Evolutionary conservation across 2,329 filamentous ascomycete genomes (phyloP), one percentile per base, ranked within the genome.

Genomic region (Talaromyces sp.): DNA sequence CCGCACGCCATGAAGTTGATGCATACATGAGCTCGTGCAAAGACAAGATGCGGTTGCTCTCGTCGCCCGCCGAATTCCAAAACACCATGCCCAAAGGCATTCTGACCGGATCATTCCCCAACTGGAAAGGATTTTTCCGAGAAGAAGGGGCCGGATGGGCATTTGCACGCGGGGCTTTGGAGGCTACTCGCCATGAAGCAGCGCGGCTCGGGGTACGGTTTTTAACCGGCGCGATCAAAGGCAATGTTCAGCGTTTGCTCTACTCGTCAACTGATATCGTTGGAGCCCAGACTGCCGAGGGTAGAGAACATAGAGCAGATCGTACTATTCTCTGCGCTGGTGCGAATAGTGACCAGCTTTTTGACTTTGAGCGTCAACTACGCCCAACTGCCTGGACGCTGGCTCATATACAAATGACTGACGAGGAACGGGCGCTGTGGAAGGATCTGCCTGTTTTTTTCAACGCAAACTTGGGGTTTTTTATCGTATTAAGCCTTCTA

Each of bases 331-430:
- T 80, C 27, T 76, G 75, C 59, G 78, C 77, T 9, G 79, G 79
- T 19, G 79, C 78, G 8, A 75, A 70, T 60, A 75, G 74, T 33
- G 73, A 73, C 17, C 69, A 69, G 17, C 67, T 81, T 2, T 62
- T 82, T n/a, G 76, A 81, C 65, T 76, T 81, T 67, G 67, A 79
- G 66, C 65, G 75, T 56, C 80, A 81, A 60, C 69, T 81, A 19
- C 71, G 75, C 15, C 73, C 77, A 5, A 79, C 75, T 5, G 57
- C 82, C 1, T 84, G 81, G 81, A 84, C 82, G n/a, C 68, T 85
- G 1, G 80, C 76, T 8, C 82, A 84, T 64, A 80, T 85, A 27
- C 72, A 75, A 19, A 78, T 85, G 73, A 78, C 77, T 0, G 65
- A 70, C 0, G 73, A 79, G 8, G 83, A 85, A 67, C 72, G 72